Base-by-base conservation (phyloP, 2,329 filamentous ascomycete genomes). In the Colletotrichum somersetense region DNA sequence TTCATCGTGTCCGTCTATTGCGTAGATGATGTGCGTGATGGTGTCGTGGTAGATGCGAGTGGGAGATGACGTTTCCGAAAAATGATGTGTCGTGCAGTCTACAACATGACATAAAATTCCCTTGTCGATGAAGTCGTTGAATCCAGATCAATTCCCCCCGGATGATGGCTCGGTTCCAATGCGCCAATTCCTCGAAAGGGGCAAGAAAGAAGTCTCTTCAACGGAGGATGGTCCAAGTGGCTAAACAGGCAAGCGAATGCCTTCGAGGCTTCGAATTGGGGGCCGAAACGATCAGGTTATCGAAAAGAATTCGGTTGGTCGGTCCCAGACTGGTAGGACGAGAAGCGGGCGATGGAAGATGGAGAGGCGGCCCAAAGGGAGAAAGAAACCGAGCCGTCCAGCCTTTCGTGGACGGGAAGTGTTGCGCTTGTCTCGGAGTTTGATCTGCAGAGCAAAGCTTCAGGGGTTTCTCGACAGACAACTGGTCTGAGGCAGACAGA, bases 1-100 rank as follows among this genome's bases (percentile, higher is more conserved):
- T 90, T 85, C 94, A 97, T 97, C 77, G 73, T 70, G 59, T 62
- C 48, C 50, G 58, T 59, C n/a, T 52, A 33, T 63, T 23, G 38
- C 30, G 40, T 61, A 10, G 33, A 42, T 38, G 38, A 64, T 62
- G 53, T 38, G 53, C 55, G 53, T 38, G 38, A 30, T 56, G 20
- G 44, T 44, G 44, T 65, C 26, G 67, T 20, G 23, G 46, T 48
- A 46, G 62, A 62, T 57, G 53, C 46, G 58, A 52, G 20, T 10
- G 61, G 58, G 12, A 40, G 57, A 56, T n/a, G 40, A 40, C 44
- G 59, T 69, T 38, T 42, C 14, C 23, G 30, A 30, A 20, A 35
- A 42, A 42, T 26, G 3, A 20, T 63, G 42, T 53, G 40, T 53
- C 50, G 44, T 67, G 50, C 46, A 67, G 55, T 71, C 71, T 73